These are phyloP conservation scores for Sherardia arvensis DNA, from an alignment of 257 asterid genomes.

Conservation along the genomic window DNA sequence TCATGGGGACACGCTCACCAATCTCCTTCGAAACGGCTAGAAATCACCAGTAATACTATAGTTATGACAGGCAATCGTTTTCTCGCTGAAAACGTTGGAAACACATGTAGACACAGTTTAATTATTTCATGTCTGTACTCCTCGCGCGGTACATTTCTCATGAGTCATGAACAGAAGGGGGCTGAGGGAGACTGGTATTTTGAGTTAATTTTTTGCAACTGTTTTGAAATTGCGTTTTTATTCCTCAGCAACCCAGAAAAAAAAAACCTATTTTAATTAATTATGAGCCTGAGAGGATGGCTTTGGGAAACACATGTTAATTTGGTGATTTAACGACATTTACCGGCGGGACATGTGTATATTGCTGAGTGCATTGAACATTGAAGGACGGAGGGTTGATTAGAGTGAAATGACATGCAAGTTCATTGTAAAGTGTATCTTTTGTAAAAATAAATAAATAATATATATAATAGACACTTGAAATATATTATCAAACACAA, in stretches of 20 bases:
- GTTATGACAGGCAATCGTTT: neutral
- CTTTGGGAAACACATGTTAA: neutral
- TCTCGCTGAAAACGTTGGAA: neutral
- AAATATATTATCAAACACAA: too few species aligned
- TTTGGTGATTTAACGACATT: neutral
- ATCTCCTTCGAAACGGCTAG: neutral
- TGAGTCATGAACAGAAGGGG: neutral
- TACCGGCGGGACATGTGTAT: neutral
- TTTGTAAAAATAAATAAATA: too few species aligned
- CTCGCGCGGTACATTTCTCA: neutral
- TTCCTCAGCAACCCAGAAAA: neutral
- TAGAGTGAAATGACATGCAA: constrained; percentile 11
- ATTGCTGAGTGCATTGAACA: neutral
- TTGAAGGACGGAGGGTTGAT: neutral
- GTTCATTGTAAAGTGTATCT: constrained; percentile 3
- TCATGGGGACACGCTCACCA: neutral
- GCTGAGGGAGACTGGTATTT: neutral
- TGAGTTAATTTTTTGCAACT: neutral
- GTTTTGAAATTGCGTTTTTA: too few species aligned
- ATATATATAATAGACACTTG: too few species aligned
- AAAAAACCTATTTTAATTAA: too few species aligned
- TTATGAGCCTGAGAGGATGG: neutral
- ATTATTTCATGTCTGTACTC: neutral
- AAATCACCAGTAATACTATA: neutral
- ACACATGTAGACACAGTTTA: neutral